Evolutionary conservation across 2,329 filamentous ascomycete species (phyloP).

Genomic region (Neodidymelliopsis sp.): DNA sequence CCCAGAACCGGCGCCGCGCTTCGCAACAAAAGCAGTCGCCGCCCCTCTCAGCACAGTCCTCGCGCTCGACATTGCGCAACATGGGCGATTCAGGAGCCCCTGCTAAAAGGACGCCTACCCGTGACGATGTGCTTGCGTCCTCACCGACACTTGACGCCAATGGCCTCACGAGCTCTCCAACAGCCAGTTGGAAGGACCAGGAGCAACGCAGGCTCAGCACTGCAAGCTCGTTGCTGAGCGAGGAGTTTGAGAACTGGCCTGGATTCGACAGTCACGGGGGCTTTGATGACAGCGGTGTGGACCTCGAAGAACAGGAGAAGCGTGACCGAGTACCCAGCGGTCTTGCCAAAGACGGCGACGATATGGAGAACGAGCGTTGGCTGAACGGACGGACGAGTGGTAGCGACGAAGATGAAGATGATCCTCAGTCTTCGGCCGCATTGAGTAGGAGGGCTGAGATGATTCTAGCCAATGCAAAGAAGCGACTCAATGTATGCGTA

Average conservation of each 20-base stretch:
- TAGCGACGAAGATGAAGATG: slow-evolving; percentile 57
- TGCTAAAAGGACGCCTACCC: slow-evolving; percentile 19
- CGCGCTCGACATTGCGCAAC: slow-evolving; percentile 46
- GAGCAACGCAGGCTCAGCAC: slow-evolving; percentile 41
- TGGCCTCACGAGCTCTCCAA: slow-evolving; percentile 23
- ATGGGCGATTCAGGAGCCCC: slow-evolving; percentile 33
- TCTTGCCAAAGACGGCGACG: slow-evolving; percentile 46
- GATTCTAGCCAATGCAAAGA: slow-evolving; percentile 92
- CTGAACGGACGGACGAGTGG: slow-evolving; percentile 49
- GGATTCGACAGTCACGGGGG: slow-evolving; percentile 41
- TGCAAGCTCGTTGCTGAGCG: slow-evolving; percentile 53
- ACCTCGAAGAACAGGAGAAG: slow-evolving; percentile 44
- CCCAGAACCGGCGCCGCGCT: slow-evolving; percentile 38
- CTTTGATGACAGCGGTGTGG: slow-evolving; percentile 47
- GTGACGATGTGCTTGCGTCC: slow-evolving; percentile 40
- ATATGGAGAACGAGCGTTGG: slow-evolving; percentile 49
- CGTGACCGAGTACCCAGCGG: slow-evolving; percentile 36
- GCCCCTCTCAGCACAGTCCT: slow-evolving; percentile 43
- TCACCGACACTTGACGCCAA: slow-evolving; percentile 43
- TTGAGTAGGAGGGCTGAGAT: slow-evolving; percentile 75
- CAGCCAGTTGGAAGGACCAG: slow-evolving; percentile 27
- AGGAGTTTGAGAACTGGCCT: slow-evolving; percentile 54
- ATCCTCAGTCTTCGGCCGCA: slow-evolving; percentile 71
- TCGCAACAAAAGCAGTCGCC: slow-evolving; percentile 42
- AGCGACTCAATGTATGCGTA: slow-evolving; percentile 76